Conservation (phyloP, 2,329 filamentous ascomycete species). For the Aspergillus spinulosporus region DNA sequence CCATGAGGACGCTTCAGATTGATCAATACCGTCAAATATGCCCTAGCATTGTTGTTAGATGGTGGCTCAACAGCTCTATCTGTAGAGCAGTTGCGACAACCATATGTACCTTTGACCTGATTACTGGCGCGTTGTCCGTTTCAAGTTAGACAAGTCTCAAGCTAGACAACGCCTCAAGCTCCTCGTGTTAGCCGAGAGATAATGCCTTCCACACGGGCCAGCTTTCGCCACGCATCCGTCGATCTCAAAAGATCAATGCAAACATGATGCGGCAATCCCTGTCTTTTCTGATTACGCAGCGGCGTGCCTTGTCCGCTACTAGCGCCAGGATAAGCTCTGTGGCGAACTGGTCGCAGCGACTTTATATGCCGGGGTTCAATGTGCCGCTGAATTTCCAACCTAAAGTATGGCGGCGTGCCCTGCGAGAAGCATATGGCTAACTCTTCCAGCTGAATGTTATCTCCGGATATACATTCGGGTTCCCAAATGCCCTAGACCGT, state of each 20-base stretch:
- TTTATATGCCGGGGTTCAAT: neutral
- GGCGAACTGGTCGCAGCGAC: neutral
- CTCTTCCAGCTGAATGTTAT: neutral
- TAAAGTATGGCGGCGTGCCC: neutral
- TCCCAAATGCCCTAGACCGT: neutral
- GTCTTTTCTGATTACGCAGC: neutral
- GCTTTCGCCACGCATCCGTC: neutral
- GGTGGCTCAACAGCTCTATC: no score
- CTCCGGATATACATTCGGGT: neutral
- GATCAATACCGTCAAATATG: no score
- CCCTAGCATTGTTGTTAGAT: no score
- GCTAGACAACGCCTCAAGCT: no score
- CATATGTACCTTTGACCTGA: no score
- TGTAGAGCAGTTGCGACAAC: no score
- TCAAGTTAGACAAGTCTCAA: neutral
- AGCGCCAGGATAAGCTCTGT: conserved; percentile 29
- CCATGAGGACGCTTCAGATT: no score
- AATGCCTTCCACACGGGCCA: neutral
- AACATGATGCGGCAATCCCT: neutral
- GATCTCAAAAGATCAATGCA: neutral
- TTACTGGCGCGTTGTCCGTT: neutral
- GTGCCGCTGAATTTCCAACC: neutral
- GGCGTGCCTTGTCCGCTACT: conserved; percentile 41
- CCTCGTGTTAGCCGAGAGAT: neutral
- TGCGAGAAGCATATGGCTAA: neutral